Evolutionary conservation across 106 monocot species (phyloP).

Genomic region (Dendrobium catenatum): DNA sequence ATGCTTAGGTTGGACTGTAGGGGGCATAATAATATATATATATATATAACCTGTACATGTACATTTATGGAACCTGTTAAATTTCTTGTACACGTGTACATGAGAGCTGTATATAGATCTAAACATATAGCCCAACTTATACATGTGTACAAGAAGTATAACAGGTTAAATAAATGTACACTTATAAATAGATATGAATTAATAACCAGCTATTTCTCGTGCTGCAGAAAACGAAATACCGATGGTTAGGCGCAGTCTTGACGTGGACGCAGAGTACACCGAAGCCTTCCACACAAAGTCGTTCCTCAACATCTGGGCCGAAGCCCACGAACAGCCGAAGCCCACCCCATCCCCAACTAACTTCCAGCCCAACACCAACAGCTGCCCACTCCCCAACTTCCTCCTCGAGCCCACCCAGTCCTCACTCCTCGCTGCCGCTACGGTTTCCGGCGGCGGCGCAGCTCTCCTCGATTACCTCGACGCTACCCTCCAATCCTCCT

Average conservation of each 20-base stretch:
- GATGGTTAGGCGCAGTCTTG: conserved; percentile 1
- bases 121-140: too few relatives aligned
- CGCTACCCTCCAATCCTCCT: conserved; percentile 35
- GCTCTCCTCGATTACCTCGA: conserved; percentile 61
- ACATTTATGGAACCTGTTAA: too few relatives aligned
- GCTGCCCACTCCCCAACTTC: conserved; percentile 13
- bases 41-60: too few relatives aligned
- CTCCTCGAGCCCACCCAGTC: conserved; percentile 40
- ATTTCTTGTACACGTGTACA: too few relatives aligned
- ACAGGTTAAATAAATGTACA: too few relatives aligned
- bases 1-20: too few relatives aligned
- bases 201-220: neutral
- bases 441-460: neutral
- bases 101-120: too few relatives aligned
- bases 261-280: conserved; percentile 53
- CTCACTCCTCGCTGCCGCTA: neutral
- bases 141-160: too few relatives aligned
- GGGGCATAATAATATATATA: too few relatives aligned
- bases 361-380: too few relatives aligned
- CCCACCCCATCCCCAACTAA: neutral
- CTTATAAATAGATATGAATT: too few relatives aligned
- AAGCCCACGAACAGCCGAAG: conserved; percentile 4
- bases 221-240: neutral
- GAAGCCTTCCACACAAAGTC: conserved; percentile 42
- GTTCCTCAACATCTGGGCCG: conserved; percentile 40